phyloP scores from a whole-genome alignment of 768 basidiomycete genomes.

The Lactarius hatsudake region DNA sequence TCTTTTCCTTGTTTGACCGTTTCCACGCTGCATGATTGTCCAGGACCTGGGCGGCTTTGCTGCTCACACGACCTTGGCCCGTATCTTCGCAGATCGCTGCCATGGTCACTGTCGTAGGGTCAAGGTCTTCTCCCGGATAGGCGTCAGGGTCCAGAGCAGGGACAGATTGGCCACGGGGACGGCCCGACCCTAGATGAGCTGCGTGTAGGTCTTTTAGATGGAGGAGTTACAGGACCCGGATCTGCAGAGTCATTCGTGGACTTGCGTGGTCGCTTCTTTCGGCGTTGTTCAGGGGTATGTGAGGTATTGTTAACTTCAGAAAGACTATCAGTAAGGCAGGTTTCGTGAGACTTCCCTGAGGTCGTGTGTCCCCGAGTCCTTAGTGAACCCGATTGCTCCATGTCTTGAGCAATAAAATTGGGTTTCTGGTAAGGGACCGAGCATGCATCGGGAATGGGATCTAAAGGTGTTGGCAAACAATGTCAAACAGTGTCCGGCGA shows the following conservation, averaged over 20 bases:
- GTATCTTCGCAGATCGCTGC: slow-evolving; percentile 73
- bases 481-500: not conserved
- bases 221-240: not conserved
- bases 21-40: slow-evolving; percentile 74
- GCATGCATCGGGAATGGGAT: slow-evolving; percentile 4
- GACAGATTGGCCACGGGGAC: slow-evolving; percentile 39
- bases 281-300: slow-evolving; percentile 3
- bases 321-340: not conserved
- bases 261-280: slow-evolving; percentile 23
- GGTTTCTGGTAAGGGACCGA: not conserved
- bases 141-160: slow-evolving; percentile 57
- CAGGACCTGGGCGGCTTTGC: slow-evolving; percentile 69
- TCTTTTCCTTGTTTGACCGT: slow-evolving; percentile 60
- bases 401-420: not conserved
- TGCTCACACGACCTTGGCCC: slow-evolving; percentile 76
- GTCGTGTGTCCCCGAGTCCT: not conserved
- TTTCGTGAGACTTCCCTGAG: slow-evolving; percentile 7
- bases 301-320: slow-evolving; percentile 12
- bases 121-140: slow-evolving; percentile 72
- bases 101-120: slow-evolving; percentile 85
- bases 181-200: slow-evolving; percentile 26
- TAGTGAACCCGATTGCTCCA: slow-evolving; percentile 3
- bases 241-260: slow-evolving; percentile 7
- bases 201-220: slow-evolving; percentile 17
- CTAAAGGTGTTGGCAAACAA: slow-evolving; percentile 1